phyloP scores from a whole-genome alignment of 176 grass and related monocot species.

The Puccinellia tenuiflora region DNA sequence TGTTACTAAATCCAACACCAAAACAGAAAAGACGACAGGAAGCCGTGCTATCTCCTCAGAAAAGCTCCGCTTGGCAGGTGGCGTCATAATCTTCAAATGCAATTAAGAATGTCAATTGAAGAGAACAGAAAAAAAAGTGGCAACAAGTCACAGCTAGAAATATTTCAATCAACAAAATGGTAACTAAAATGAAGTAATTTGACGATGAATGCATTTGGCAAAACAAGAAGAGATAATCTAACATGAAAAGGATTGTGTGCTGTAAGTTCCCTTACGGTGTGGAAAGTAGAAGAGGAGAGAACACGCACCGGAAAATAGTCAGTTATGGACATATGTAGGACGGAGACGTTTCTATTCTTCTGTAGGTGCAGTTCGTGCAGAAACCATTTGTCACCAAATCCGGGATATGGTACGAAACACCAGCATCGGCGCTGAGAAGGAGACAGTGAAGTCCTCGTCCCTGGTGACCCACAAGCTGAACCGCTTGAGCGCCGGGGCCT shows the following conservation, averaged over 20 bases:
- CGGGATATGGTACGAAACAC: not conserved
- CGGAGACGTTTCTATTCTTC: not conserved
- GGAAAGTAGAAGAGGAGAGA: not conserved
- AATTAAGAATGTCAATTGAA: not conserved
- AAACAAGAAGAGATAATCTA: too few species aligned
- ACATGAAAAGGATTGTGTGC: too few species aligned
- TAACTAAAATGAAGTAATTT: not conserved
- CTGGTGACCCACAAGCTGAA: not conserved
- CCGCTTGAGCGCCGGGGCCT: not conserved
- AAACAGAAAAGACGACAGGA: not conserved
- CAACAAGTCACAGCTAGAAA: not conserved
- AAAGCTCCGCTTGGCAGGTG: not conserved
- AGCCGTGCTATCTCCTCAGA: not conserved
- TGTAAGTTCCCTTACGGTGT: too few species aligned
- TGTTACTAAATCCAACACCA: not conserved
- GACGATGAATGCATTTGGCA: too few species aligned
- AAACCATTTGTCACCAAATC: not conserved
- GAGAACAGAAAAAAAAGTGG: not conserved
- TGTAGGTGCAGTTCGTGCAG: not conserved
- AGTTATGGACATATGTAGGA: not conserved
- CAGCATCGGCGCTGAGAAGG: not conserved
- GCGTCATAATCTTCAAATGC: not conserved
- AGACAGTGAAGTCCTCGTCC: not conserved
- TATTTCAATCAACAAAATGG: not conserved
- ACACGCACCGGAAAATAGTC: not conserved